A percentile compares a stretch with the other conserved stretches of the same genome.
These are phyloP conservation scores for Fusarium tricinctum DNA, from an alignment of 2,329 filamentous ascomycete species.

Conservation along the genomic window DNA sequence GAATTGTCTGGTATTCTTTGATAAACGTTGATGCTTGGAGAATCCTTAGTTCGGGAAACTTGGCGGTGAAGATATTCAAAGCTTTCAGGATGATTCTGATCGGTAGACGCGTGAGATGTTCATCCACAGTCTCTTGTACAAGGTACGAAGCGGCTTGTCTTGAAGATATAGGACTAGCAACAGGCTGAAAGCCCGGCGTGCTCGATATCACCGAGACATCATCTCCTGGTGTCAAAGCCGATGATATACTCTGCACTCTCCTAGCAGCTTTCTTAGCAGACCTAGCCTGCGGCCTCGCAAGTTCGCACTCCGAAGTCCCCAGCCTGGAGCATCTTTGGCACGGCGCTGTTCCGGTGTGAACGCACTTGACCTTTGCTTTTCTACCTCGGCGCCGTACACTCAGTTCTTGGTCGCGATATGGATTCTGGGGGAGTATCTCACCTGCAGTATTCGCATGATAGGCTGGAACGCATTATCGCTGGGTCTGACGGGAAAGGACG, in stretches of 20 bases:
- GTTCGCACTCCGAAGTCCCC: conserved; percentile 45
- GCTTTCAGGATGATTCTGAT: conserved; percentile 51
- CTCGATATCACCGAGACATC: conserved; percentile 1
- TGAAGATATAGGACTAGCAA: conserved; percentile 4
- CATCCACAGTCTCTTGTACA: conserved; percentile 26
- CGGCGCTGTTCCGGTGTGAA: conserved; percentile 51
- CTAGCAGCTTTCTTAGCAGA: conserved; percentile 20
- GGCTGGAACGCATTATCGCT: conserved; percentile 52
- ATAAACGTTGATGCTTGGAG: conserved; percentile 54
- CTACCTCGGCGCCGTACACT: conserved; percentile 31
- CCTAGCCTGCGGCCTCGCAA: conserved; percentile 36
- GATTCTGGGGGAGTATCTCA: neutral
- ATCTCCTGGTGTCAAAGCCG: neutral
- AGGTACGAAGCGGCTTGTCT: conserved; percentile 1
- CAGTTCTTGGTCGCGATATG: rapidly evolving
- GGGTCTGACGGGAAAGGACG: conserved; percentile 6
- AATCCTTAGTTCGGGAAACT: conserved; percentile 54
- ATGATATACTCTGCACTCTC: neutral
- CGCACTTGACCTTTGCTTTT: conserved; percentile 55
- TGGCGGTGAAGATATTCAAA: conserved; percentile 54
- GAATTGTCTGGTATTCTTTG: conserved; percentile 38
- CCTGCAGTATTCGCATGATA: conserved; percentile 55
- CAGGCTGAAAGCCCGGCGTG: neutral
- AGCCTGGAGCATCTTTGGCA: conserved; percentile 52
- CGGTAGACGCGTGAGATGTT: conserved; percentile 48